A percentile compares a stretch with the other conserved stretches of the same genome.
phyloP scores from a whole-genome alignment of 164 flowering plant species.

The Dillenia suffruticosa region DNA sequence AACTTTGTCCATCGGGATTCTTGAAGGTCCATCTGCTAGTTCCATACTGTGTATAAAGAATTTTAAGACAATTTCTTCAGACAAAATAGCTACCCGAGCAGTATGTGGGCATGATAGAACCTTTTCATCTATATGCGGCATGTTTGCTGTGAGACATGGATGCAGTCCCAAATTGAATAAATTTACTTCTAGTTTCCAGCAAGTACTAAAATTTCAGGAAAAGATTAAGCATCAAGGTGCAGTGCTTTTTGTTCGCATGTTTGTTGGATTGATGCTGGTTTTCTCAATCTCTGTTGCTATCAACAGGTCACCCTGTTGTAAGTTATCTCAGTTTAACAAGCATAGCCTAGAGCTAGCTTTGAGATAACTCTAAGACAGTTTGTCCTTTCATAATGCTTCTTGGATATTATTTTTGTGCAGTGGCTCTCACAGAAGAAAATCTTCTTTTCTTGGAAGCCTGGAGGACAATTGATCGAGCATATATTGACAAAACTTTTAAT shows the following conservation, averaged over 20 bases:
- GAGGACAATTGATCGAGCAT: conserved; percentile 95
- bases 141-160: conserved; percentile 14
- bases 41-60: conserved; percentile 8
- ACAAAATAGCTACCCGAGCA: conserved; percentile 12
- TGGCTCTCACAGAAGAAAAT: conserved; percentile 91
- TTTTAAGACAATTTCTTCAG: neutral
- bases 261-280: conserved; percentile 46
- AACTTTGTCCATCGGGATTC: conserved; percentile 9
- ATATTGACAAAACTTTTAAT: conserved; percentile 87
- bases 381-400: neutral
- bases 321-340: conserved; percentile 23
- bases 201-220: conserved; percentile 23
- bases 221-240: conserved; percentile 26
- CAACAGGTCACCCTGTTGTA: conserved; percentile 57
- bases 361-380: neutral
- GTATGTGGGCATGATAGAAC: conserved; percentile 16
- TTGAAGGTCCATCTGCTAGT: conserved; percentile 9
- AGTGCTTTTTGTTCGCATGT: conserved; percentile 28
- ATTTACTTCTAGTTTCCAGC: conserved; percentile 16
- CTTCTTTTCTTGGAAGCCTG: conserved; percentile 96
- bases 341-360: neutral
- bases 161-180: conserved; percentile 13
- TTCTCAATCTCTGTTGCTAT: conserved; percentile 49
- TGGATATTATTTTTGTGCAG: conserved; percentile 27
- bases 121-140: conserved; percentile 15